phyloP scores from a whole-genome alignment of 2,329 filamentous ascomycete genomes.

The Cladosporium austrohemisphaericum region DNA sequence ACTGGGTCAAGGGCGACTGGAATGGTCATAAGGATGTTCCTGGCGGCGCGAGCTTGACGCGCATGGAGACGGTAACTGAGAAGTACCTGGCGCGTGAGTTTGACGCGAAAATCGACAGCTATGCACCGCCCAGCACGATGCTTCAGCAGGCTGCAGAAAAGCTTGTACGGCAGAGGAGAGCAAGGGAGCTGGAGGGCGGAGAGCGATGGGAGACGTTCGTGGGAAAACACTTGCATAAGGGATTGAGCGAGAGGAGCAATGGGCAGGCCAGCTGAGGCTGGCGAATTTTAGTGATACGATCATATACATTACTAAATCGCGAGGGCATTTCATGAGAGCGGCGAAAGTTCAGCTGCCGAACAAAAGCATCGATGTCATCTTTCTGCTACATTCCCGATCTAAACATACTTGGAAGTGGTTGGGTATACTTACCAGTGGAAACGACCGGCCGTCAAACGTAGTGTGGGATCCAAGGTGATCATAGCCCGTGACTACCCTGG shows the following conservation, averaged over 20 bases:
- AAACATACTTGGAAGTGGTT: neutral
- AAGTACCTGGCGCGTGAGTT: conserved; percentile 40
- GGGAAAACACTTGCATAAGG: conserved; percentile 19
- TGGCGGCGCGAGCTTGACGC: conserved; percentile 35
- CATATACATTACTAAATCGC: neutral
- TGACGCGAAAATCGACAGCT: conserved; percentile 37
- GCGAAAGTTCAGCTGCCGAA: neutral
- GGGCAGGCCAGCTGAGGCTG: neutral
- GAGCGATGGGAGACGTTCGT: conserved; percentile 32
- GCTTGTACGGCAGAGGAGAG: conserved; percentile 43
- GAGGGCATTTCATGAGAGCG: neutral
- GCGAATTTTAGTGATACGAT: neutral
- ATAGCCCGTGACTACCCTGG: too few species aligned
- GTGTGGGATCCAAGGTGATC: too few species aligned
- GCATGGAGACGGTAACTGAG: conserved; percentile 43
- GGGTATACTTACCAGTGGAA: too few species aligned
- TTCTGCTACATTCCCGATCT: too few species aligned
- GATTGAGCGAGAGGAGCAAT: neutral
- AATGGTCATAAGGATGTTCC: conserved; percentile 28
- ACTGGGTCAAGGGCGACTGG: conserved; percentile 44
- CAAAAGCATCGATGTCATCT: neutral
- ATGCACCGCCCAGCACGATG: conserved; percentile 44
- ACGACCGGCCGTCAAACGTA: too few species aligned
- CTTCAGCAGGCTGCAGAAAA: conserved; percentile 47
- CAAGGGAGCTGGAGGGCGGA: conserved; percentile 37